Evolutionary conservation across 352 stramenopile genomes (phyloP).

Genomic region (Phytophthora chlamydospora): DNA sequence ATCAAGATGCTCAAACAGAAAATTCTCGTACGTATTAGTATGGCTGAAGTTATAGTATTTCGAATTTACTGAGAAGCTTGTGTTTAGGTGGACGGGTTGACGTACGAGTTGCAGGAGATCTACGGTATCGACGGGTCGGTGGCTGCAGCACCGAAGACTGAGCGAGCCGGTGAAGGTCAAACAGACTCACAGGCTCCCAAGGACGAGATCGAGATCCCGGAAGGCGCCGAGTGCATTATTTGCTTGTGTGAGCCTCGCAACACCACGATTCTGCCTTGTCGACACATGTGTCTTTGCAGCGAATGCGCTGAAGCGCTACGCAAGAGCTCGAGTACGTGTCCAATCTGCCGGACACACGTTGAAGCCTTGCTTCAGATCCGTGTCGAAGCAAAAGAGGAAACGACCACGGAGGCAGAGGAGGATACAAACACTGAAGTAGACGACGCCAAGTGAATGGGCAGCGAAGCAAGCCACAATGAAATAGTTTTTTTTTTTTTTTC

Average conservation of each 20-base stretch:
- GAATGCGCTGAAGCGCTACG: conserved; percentile 81
- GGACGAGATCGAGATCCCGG: conserved; percentile 72
- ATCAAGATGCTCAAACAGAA: conserved; percentile 90
- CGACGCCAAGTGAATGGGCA: conserved; percentile 12
- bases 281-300: conserved; percentile 88
- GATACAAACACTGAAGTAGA: conserved; percentile 28
- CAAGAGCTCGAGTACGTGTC: conserved; percentile 75
- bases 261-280: conserved; percentile 84
- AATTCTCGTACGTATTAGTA: conserved; percentile 43
- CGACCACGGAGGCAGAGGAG: conserved; percentile 23
- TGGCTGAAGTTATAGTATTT: background rate
- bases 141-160: conserved; percentile 49
- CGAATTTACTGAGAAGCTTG: background rate
- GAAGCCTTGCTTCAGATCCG: conserved; percentile 84
- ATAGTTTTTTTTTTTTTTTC: background rate
- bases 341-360: conserved; percentile 80
- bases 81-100: conserved; percentile 64
- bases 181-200: conserved; percentile 29
- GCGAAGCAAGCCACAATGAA: conserved; percentile 1
- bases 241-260: conserved; percentile 83
- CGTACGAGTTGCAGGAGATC: conserved; percentile 89
- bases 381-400: conserved; percentile 53
- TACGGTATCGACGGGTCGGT: conserved; percentile 85
- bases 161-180: conserved; percentile 36
- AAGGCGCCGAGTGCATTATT: conserved; percentile 89